Evolutionary conservation across 352 stramenopile genomes (phyloP), one percentile per base, ranked within the genome.

Genomic region (Aphanomyces euteiches): DNA sequence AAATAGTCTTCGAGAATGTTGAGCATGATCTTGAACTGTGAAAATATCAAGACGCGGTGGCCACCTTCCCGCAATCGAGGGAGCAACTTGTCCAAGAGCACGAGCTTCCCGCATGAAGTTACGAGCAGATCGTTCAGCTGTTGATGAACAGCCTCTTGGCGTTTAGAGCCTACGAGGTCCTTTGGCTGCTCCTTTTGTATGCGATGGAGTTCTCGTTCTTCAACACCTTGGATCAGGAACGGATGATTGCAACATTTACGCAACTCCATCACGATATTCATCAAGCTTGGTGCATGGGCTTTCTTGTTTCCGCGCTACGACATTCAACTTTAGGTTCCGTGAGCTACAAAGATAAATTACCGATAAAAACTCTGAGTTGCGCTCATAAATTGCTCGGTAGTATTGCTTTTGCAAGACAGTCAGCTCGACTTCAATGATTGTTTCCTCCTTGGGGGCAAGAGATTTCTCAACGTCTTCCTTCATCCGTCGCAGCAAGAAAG

Each of bases 1-100:
- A 99, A 75, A 78, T 99, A 99, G 69, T 99, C 97, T 76, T 99
- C 96, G 21, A 99, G 74, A 47, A 99, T 98, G 77, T 99, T 95
- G 57, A 99, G 83, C 97, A 99, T 99, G 53, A 98, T 98, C 77
- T 98, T 98, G 78, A 98, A 96, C 80, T 99, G 98, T 5, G 92
- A 99, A 77, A 99, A 99, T 19, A 99, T 93, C 12, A 99, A 77
- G 17, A 99, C 90, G 40, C 95, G 86, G 72, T 99, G 96, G 1
- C 93, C 95, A 15, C 21, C 21, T 39, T 61, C 54, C 10, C 54
- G 13, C 12, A 99, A 78, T 5, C 93, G 89, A 10, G 97, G 96
- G 5, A 99, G 84, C 7, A 99, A 78, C 73, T 99, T 99, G 79
- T 99, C 97, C 34, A 99, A 79, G 13, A 99, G 78, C 54, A 99